Percentiles rank a stretch among this genome's conserved stretches.
Conservation (phyloP, 164 flowering plant species). For the Brasenia schreberi region DNA sequence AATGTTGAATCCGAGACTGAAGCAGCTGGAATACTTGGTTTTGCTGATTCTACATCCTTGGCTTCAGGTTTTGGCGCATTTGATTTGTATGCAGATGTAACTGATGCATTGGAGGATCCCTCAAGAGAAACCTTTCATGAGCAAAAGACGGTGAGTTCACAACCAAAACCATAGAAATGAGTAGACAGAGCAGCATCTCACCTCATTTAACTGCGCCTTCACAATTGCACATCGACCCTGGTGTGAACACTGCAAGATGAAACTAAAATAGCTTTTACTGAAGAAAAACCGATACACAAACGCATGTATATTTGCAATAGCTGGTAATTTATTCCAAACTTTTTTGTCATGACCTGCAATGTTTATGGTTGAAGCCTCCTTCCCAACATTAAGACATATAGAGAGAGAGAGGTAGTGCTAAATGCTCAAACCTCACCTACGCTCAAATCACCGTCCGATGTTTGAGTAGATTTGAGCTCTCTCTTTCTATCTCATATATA, state of each 20-base stretch:
- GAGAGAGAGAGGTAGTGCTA: too few relatives aligned
- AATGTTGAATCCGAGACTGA: slow-evolving; percentile 40
- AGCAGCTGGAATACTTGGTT: slow-evolving; percentile 15
- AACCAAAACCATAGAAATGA: slow-evolving; percentile 12
- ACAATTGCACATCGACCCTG: slow-evolving; percentile 18
- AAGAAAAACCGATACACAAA: neutral
- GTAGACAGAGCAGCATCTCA: slow-evolving; percentile 21
- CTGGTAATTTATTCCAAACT: neutral
- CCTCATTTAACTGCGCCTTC: slow-evolving; percentile 46
- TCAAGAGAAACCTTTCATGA: slow-evolving; percentile 38
- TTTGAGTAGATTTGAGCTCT: too few relatives aligned
- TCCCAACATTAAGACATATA: too few relatives aligned
- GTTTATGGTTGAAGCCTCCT: neutral
- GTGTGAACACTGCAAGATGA: slow-evolving; percentile 18
- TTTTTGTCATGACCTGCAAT: neutral
- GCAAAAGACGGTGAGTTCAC: slow-evolving; percentile 11
- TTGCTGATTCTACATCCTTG: slow-evolving; percentile 20
- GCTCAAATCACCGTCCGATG: too few relatives aligned
- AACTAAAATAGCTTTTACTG: neutral
- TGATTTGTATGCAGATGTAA: slow-evolving; percentile 15
- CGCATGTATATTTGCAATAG: neutral
- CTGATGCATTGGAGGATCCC: slow-evolving; percentile 32
- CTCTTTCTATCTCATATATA: too few relatives aligned
- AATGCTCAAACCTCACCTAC: too few relatives aligned
- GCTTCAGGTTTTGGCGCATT: slow-evolving; percentile 13